Conservation (phyloP, 2,329 filamentous ascomycete species). For the Hypomyces perniciosus region DNA sequence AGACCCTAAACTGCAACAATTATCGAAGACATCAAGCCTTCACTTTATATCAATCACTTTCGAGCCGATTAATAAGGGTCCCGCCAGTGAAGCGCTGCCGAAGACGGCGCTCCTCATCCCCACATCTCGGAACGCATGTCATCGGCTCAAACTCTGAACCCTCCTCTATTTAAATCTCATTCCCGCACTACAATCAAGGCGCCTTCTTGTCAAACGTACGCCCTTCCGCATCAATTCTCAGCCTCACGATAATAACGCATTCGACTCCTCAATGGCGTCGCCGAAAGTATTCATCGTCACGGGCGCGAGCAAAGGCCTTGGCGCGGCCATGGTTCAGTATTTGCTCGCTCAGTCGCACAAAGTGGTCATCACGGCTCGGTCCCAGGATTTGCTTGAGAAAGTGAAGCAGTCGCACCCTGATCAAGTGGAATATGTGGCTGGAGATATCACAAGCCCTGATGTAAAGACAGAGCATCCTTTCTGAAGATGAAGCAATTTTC, state of each 20-base stretch:
- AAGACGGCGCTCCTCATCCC: neutral
- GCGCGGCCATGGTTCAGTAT: conserved; percentile 47
- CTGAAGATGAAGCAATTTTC: neutral
- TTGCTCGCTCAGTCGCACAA: conserved; percentile 50
- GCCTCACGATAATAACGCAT: neutral
- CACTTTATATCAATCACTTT: too few species aligned
- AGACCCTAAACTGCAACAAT: too few species aligned
- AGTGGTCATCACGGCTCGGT: conserved; percentile 54
- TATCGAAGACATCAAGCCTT: too few species aligned
- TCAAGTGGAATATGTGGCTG: conserved; percentile 51
- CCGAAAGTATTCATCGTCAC: conserved; percentile 65
- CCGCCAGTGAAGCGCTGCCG: too few species aligned
- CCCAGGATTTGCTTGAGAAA: conserved; percentile 40
- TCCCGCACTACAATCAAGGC: neutral
- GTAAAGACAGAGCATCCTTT: conserved; percentile 28
- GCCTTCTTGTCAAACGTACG: neutral
- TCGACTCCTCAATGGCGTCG: conserved; percentile 29
- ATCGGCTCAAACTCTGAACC: neutral
- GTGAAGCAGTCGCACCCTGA: conserved; percentile 46
- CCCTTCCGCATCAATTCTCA: neutral
- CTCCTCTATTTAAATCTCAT: neutral
- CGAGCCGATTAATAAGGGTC: too few species aligned
- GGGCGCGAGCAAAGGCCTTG: conserved; percentile 58
- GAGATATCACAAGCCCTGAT: conserved; percentile 48
- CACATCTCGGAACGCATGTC: neutral